Percentiles rank a stretch among this genome's conserved stretches.
phyloP scores from a whole-genome alignment of 495 filamentous ascomycete genomes.

The Penicillium steckii region DNA sequence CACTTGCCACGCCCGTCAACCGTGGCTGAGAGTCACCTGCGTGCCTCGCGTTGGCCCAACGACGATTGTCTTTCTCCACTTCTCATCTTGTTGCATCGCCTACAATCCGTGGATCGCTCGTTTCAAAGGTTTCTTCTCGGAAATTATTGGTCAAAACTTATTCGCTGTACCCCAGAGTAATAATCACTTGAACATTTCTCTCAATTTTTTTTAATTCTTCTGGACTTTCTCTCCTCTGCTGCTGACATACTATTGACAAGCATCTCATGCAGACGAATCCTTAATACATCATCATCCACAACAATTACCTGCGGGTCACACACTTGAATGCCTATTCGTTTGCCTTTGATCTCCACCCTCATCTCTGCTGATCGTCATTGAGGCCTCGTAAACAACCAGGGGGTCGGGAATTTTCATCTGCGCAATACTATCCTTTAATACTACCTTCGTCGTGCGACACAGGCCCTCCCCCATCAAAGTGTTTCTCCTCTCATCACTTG shows the following conservation, averaged over 20 bases:
- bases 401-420: neutral
- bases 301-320: constrained; percentile 17
- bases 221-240: neutral
- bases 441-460: constrained; percentile 5
- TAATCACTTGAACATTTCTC: too few relatives aligned
- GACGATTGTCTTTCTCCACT: constrained; percentile 15
- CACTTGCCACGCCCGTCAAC: neutral
- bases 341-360: constrained; percentile 20
- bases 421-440: neutral
- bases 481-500: constrained; percentile 2
- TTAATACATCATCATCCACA: constrained; percentile 10
- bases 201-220: neutral
- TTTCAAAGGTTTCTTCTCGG: neutral
- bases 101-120: constrained; percentile 14
- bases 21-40: constrained; percentile 7
- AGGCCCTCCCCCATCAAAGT: neutral
- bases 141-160: neutral
- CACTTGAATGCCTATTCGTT: constrained; percentile 22
- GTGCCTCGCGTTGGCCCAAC: constrained; percentile 37
- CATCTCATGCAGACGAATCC: neutral
- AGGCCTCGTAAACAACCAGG: constrained; percentile 26
- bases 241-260: neutral
- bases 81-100: constrained; percentile 1
- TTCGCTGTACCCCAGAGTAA: neutral
- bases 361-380: constrained; percentile 20